Evolutionary conservation across 305 asterid genomes (phyloP), one percentile per base, ranked within the genome.

Genomic region (Rubia occidens): DNA sequence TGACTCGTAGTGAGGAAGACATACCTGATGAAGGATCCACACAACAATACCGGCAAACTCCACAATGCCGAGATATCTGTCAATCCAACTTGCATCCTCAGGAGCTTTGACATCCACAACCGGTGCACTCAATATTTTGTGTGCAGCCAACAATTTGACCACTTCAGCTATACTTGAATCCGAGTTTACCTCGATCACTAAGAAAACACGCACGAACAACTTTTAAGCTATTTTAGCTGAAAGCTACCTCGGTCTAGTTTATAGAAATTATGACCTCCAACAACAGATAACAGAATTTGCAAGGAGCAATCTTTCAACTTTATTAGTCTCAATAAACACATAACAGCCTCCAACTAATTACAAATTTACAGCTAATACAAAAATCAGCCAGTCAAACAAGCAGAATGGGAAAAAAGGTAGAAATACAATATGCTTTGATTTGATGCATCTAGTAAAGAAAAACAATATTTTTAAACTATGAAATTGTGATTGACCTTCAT

Each of bases 41-140:
- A 94, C 99, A 21, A 85, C 99, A 75, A 94, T 94, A 78, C 99
- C 99, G 2, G 99, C 99, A 77, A 90, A 94, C 75, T 94, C 99
- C 45, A 88, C 95, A 42, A 94, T 80, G 64, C 99, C 99, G 4
- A 94, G 75, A 80, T 94, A 94, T 78, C 97, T 82, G 72, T 94
- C 99, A 32, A 94, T 89, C 99, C 99, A 94, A 68, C 90, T 87
- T 14, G 99, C 91, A 77, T 94, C 99, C 42, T 85, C 96, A 0
- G 97, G 83, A 24, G 99, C 97, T 6, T 75, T 78, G 43, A 88
- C 95, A 78, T 94, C 95, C 76, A 91, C 90, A 70, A 94, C 97
- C 6, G 95, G 97, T 53, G 95, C 97, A 77, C 99, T 78, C 32
- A 94, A 87, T 66, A 94, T 66, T 78, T 81, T 89, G 82, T 91